Evolutionary conservation across 306 rosid genomes (phyloP), one percentile per base, ranked within the genome.

Genomic region (Lotus japonicus): DNA sequence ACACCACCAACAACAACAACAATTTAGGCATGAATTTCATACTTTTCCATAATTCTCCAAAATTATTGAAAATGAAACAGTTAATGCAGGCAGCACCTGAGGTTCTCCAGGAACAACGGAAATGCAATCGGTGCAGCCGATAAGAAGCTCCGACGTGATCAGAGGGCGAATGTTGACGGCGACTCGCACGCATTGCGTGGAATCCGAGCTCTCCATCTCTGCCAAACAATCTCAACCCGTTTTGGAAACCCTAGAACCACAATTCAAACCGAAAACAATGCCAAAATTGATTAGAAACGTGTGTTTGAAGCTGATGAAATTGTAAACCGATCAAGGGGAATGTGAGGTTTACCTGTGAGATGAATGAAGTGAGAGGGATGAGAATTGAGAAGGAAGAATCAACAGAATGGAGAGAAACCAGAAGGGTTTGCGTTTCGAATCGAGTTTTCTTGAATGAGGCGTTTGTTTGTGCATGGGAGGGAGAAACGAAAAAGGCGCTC

Each of bases 121-220:
- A 65, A 95, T 88, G 58, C 99, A 95, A 68, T 95, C 99, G 1
- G 97, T 88, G 77, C 97, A 95, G 4, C 95, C 99, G 0, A 79
- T 48, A 61, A 95, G 68, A 35, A 95, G 96, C 89, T 95, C 99
- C 2, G 99, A 53, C 1, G 92, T 90, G 58, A 95, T 88, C 79
- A 95, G 52, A 5, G 99, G 99, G 18, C 99, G 84, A 1, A 95
- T 70, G 31, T 95, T 88, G 14, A 95, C 96, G 0, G 99, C 97
- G 0, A 95, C 99, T n/a, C 95, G 88, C 9, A 95, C 97, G 64
- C 95, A 85, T 70, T 87, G 86, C 9, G 89, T 70, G 42, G 84
- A 75, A 75, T 90, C 96, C 9, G 35, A 56, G 14, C 35, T 83
- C 44, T 90, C 97, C 97, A 88, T 90, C 49, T 64, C 59, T 46